Base-by-base conservation (phyloP, 805 yeast genomes). In the Starmerella riodocensis region DNA sequence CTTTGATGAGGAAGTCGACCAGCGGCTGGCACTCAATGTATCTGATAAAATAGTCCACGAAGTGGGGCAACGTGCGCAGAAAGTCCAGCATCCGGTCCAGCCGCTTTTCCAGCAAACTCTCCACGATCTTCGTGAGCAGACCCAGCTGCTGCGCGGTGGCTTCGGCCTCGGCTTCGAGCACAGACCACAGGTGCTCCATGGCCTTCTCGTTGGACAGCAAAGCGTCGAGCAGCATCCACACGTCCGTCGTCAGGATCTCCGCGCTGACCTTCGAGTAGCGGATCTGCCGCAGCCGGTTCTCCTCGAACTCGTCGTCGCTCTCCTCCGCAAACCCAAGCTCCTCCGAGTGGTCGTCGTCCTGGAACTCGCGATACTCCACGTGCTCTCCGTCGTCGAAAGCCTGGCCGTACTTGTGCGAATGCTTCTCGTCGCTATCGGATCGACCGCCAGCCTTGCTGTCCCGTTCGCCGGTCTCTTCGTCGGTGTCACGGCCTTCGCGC, bases 11-110 rank as follows among this genome's bases (percentile, higher is more conserved):
- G 52, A 88, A 83, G 60, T 91, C 98, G 86, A 88, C 86, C 42
- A 91, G 61, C 36, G 94, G 85, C 3, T 97, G 95, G 43, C 86
- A 82, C 52, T 85, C 95, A 43, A 91, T 74, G 59, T 88, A 94
- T 39, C 69, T 70, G 59, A 88, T 65, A 56, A 88, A 84, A 45
- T 82, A 70, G 51, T 78, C 82, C 26, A 85, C 94, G 43, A 91
- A 64, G 49, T 69, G 64, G 1, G 72, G 68, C 54, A 80, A 85
- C 24, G 72, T 65, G 38, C 83, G 60, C 33, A 91, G 71, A 55
- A 81, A 88, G 14, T 62, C 60, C 37, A 74, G 62, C 73, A 85
- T 74, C 48, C 80, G 88, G 41, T 76, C 84, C 60, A 83, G 76
- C 57, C 86, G 79, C 69, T 82, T 84, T 53, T 86, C 95, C 47